These are phyloP conservation scores for Emergomyces pasteurianus DNA, from an alignment of 2,329 filamentous ascomycete species.

Conservation along the genomic window DNA sequence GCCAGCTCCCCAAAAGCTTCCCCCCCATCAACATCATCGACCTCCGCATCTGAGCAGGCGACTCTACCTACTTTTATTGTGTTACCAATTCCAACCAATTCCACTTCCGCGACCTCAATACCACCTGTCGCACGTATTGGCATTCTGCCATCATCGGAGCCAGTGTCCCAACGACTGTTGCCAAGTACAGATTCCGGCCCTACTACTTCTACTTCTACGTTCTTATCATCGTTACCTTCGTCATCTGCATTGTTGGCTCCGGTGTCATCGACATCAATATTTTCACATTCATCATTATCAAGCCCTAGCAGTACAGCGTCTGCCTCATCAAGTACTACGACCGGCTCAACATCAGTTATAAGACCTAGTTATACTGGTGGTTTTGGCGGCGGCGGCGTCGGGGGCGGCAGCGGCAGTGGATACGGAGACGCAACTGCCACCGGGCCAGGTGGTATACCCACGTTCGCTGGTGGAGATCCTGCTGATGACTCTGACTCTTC, in stretches of 20 bases:
- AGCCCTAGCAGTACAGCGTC: neutral
- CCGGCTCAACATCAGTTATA: conserved; percentile 1
- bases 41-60: neutral
- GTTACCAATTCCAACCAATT: neutral
- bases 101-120: neutral
- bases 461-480: conserved; percentile 3
- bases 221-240: neutral
- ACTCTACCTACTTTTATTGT: neutral
- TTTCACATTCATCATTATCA: neutral
- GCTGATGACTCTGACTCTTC: conserved; percentile 10
- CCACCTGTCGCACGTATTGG: neutral
- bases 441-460: conserved; percentile 1
- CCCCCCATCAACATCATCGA: neutral
- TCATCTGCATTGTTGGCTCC: neutral
- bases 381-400: neutral
- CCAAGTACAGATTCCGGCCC: neutral
- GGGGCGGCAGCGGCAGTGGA: conserved; percentile 10
- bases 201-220: neutral
- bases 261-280: neutral
- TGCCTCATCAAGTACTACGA: neutral
- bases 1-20: neutral
- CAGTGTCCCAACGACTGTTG: neutral
- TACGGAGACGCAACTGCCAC: conserved; percentile 2
- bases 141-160: neutral
- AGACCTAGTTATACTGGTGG: conserved; percentile 6